Percentiles rank a stretch among this genome's conserved stretches.
These are phyloP conservation scores for Diaporthe amygdali DNA, from an alignment of 2,329 filamentous ascomycete genomes.

Conservation along the genomic window DNA sequence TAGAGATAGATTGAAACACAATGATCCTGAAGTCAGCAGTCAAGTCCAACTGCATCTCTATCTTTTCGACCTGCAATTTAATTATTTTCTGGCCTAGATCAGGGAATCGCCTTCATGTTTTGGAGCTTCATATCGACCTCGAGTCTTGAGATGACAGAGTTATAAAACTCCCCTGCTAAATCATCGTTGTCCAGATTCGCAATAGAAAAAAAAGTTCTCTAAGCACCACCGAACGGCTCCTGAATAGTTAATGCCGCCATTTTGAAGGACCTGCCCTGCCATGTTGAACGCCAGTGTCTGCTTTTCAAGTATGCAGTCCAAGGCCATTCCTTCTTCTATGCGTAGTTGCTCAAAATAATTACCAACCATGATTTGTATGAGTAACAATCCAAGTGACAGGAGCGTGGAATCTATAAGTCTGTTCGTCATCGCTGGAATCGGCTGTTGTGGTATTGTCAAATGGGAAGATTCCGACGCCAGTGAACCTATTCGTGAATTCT, in stretches of 20 bases:
- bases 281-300: background rate
- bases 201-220: background rate
- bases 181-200: background rate
- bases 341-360: background rate
- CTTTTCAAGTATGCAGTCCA: background rate
- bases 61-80: background rate
- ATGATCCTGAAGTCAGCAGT: background rate
- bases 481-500: too few species aligned
- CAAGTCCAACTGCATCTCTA: background rate
- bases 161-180: background rate
- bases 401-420: too few species aligned
- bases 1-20: too few species aligned
- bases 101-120: background rate
- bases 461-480: too few species aligned
- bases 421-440: too few species aligned
- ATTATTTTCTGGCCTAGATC: background rate
- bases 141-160: background rate
- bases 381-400: background rate
- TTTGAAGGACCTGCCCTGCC: background rate
- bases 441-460: too few species aligned
- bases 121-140: background rate
- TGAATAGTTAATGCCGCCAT: background rate
- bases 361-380: background rate
- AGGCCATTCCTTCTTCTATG: background rate
- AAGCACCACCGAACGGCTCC: background rate